Evolutionary conservation across 2,329 filamentous ascomycete species (phyloP), one percentile per base, ranked within the genome.

Genomic region (Pseudocercospora crystallina): DNA sequence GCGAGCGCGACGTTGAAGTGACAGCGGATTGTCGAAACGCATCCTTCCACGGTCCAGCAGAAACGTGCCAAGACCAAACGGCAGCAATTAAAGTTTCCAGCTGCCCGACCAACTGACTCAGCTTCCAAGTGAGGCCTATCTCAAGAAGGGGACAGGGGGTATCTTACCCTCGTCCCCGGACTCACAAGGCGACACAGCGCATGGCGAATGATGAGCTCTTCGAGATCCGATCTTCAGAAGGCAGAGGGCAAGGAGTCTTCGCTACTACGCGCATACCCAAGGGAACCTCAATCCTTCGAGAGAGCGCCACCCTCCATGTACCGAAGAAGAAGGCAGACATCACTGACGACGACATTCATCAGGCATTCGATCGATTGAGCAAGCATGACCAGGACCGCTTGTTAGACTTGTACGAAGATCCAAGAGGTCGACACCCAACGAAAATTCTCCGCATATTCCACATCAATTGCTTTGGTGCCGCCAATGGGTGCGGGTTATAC

Each of bases 231-330:
- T 29, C 33, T 4, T 32, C 49, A n/a, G 35, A 38, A 10, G 39
- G 39, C 39, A 54, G 51, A 51, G 51, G 51, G 15, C 41, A 43
- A 29, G 47, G 47, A 5, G 17, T 47, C 43, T 11, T 54, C 26
- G 51, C 51, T 14, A 47, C 43, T 7, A n/a, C 26, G 12, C 14
- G 12, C 14, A 54, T 54, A 12, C 13, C 32, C n/a, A 38, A 38
- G 5, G 51, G 47, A 8, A 47, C 43, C 2, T 10, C 51, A 7
- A 50, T 54, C 34, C 36, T 46, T n/a, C 47, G 43, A 32, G 51
- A 54, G 44, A 11, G 10, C 2, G 20, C 20, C 20, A 26, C 20
- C 20, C 20, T 26, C 20, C 20, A 26, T 26, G 20, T 26, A 26
- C 20, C 20, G 20, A 26, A 26, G 20, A 26, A 26, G 20, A 13